Conservation (phyloP, 2,329 filamentous ascomycete species). For the Bretziella fagacearum region DNA sequence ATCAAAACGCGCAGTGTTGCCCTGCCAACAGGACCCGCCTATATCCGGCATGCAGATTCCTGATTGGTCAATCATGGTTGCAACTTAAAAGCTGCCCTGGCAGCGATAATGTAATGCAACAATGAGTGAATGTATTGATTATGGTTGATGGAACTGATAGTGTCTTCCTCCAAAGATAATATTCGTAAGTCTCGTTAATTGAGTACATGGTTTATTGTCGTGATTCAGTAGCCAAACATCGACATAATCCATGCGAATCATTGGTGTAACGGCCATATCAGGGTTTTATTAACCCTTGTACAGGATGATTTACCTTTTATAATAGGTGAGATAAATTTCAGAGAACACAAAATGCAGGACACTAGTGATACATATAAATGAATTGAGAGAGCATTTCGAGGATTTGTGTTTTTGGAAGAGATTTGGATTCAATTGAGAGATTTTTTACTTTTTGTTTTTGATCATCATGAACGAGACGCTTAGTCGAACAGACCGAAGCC, state of each 20-base stretch:
- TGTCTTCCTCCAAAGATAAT: no score
- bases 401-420: neutral
- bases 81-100: no score
- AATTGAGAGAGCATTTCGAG: neutral
- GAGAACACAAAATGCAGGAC: neutral
- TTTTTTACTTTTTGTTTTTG: conserved; percentile 16
- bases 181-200: no score
- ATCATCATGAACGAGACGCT: conserved; percentile 23
- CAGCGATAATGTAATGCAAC: no score
- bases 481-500: conserved; percentile 59
- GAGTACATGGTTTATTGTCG: no score
- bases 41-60: neutral
- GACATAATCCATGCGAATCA: no score
- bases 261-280: no score
- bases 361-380: neutral
- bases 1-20: conserved; percentile 11
- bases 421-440: conserved; percentile 10
- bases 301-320: neutral
- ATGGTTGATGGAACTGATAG: no score
- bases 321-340: neutral
- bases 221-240: no score
- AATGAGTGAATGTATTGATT: no score
- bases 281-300: no score
- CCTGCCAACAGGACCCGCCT: conserved; percentile 6
- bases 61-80: neutral